Evolutionary conservation across 495 filamentous ascomycete genomes (phyloP).

Genomic region (Jackrogersella minutella): DNA sequence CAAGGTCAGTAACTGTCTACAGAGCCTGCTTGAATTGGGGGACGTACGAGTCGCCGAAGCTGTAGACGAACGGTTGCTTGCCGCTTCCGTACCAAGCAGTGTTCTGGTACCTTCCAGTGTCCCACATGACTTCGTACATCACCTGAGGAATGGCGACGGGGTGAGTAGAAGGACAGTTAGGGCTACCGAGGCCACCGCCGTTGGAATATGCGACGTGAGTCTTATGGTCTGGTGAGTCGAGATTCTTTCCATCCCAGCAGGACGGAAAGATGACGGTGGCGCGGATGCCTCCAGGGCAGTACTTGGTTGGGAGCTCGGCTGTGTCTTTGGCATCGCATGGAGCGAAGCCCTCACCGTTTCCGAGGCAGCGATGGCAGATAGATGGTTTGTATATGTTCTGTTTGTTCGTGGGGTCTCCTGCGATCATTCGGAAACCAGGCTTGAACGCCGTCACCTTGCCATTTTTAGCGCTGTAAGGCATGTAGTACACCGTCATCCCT

Average conservation of each 20-base stretch:
- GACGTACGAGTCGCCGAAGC: conserved; percentile 48
- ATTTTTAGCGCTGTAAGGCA: conserved; percentile 52
- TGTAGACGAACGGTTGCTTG: conserved; percentile 53
- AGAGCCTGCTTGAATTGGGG: conserved; percentile 15
- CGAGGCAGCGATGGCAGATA: conserved; percentile 68
- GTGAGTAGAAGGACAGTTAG: conserved; percentile 51
- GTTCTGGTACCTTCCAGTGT: conserved; percentile 44
- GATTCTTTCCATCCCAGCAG: conserved; percentile 77
- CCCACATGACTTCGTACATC: conserved; percentile 54
- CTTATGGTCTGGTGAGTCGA: conserved; percentile 66
- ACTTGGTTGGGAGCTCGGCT: conserved; percentile 35
- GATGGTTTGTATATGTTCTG: conserved; percentile 53
- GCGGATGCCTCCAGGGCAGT: conserved; percentile 50
- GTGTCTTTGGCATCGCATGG: conserved; percentile 63
- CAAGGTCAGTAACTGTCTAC: not conserved
- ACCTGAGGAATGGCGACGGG: conserved; percentile 55
- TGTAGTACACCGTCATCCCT: conserved; percentile 57
- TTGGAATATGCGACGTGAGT: conserved; percentile 71
- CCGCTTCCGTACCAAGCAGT: conserved; percentile 47
- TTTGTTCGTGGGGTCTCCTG: conserved; percentile 56
- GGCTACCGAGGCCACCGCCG: conserved; percentile 55
- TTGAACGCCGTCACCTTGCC: conserved; percentile 48
- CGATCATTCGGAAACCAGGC: conserved; percentile 73
- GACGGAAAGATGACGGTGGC: conserved; percentile 72
- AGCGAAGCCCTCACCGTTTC: conserved; percentile 67